Base-by-base conservation (phyloP, 169 alveolate species). In the Eimeria maxima region DNA sequence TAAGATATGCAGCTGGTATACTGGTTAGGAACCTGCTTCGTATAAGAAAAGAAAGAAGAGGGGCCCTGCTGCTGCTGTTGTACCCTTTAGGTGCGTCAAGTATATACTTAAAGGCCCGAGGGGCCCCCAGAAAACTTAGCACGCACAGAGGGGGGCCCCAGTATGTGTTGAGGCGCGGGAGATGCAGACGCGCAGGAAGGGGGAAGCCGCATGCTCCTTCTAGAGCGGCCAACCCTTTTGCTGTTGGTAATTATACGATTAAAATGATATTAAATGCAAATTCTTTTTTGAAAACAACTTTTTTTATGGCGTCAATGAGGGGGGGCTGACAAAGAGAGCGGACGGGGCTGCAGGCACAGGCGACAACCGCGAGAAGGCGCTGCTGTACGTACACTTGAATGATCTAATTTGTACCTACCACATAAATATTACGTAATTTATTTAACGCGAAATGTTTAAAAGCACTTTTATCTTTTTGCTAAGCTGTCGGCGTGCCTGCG, bases 311-410 rank as follows among this genome's bases (percentile, higher is more conserved):
- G 11, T 2, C 38, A 47, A 27, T 10, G 29, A 47, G 42, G 13
- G 33, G 87, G 87, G 87, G 87, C 87, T 76, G 87, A 71, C 27
- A 29, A 13, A 42, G 87, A 33, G 87, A 38, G 60, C 57, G 60
- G 60, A 76, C 60, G 63, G 87, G 87, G 87, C 87, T 76, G 87
- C 87, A 76, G n/a, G 87, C 87, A 42, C 60, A 20, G 38, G 60
- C 87, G 8, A 29, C 84, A 33, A 16, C 84, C 0, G 33, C 29
- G 38, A 60, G 11, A 24, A 60, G n/a, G 69, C 69, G 69, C 11
- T 53, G 11, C 22, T 60, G 69, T 60, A 60, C n/a, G n/a, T 60
- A 60, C n/a, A 60, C n/a, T 24, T 60, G 27, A 60, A 60, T 6
- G n/a, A 60, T 60, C n/a, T 60, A 60, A 60, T 60, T 16, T 18